Conservation (phyloP, 2,329 filamentous ascomycete genomes). For the Penicillium olsonii region DNA sequence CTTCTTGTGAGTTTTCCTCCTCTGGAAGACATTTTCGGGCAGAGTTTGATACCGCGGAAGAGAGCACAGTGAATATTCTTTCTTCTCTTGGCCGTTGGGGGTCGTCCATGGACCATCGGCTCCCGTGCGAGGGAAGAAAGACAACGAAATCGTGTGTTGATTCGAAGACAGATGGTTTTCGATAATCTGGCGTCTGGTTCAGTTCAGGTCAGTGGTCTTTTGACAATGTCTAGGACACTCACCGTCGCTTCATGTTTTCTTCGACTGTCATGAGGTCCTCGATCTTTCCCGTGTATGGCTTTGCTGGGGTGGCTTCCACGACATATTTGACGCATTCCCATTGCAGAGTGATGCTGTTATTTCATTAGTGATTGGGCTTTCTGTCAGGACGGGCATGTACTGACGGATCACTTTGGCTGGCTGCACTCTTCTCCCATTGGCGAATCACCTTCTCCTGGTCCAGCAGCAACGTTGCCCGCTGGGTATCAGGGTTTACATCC, state of each 20-base stretch:
- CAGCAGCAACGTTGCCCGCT: slow-evolving; percentile 13
- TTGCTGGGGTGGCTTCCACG: slow-evolving; percentile 17
- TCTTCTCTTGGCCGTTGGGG: background rate
- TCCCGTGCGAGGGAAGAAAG: slow-evolving; percentile 9
- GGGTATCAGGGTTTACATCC: slow-evolving; percentile 1
- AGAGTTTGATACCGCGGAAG: slow-evolving; percentile 5
- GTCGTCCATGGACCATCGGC: slow-evolving; percentile 8
- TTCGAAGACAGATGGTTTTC: slow-evolving; percentile 7
- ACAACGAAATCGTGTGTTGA: slow-evolving; percentile 9
- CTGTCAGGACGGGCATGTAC: background rate
- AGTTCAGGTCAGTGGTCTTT: background rate
- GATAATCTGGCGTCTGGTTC: slow-evolving; percentile 7
- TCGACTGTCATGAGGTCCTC: slow-evolving; percentile 16
- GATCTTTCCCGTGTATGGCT: slow-evolving; percentile 15
- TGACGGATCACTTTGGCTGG: slow-evolving; percentile 1
- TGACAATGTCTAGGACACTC: background rate
- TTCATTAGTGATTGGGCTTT: background rate
- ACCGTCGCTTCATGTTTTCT: slow-evolving; percentile 20
- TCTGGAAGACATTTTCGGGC: background rate
- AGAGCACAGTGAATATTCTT: background rate
- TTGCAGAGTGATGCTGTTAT: slow-evolving; percentile 9
- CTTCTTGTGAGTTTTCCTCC: background rate
- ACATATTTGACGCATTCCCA: slow-evolving; percentile 16
- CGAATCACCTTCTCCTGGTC: slow-evolving; percentile 11
- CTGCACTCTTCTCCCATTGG: background rate